Evolutionary conservation across 2,329 filamentous ascomycete species (phyloP), one percentile per base, ranked within the genome.

Genomic region (Tolypocladium nubicola): DNA sequence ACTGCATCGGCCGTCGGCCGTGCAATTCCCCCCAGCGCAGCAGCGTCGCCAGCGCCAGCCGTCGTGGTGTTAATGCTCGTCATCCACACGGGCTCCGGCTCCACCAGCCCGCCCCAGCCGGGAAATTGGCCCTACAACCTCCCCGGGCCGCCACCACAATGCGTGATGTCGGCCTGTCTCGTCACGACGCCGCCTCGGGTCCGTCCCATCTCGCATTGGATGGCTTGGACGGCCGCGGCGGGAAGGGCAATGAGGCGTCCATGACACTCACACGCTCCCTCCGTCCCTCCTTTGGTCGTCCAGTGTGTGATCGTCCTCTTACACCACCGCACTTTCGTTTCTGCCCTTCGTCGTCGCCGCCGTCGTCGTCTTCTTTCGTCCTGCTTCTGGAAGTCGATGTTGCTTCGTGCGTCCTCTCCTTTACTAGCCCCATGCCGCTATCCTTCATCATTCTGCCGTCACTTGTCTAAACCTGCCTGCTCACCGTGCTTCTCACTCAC

Each of bases 81-180:
- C 52, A 53, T 58, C 57, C 62, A 60, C 60, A 57, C 57, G 56
- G 59, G 35, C 39, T 11, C n/a, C 35, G 52, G 37, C 50, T 56
- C 61, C 59, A 58, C 58, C 53, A 45, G 53, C 61, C 57, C 45
- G 41, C 56, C 59, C 55, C 58, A 56, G 58, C 56, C 54, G 60
- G 62, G 63, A 64, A 64, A 64, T 64, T 64, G 58, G 60, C 61
- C 59, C 57, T 59, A 45, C 59, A 57, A 55, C 8, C 23, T 13
- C 16, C 7, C 45, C 26, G 26, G 26, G 26, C 26, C 26, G 26
- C 26, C 26, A 30, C 26, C 26, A 30, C 26, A 30, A 30, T 30
- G 26, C 23, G 11, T n/a, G 45, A 19, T 47, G 30, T 33, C 30
- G 4, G 39, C 39, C 40, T 30, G 23, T 19, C 23, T 35, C 47